Evolutionary conservation across 306 rosid genomes (phyloP), one percentile per base, ranked within the genome.

Genomic region (Dalbergia cultrata): DNA sequence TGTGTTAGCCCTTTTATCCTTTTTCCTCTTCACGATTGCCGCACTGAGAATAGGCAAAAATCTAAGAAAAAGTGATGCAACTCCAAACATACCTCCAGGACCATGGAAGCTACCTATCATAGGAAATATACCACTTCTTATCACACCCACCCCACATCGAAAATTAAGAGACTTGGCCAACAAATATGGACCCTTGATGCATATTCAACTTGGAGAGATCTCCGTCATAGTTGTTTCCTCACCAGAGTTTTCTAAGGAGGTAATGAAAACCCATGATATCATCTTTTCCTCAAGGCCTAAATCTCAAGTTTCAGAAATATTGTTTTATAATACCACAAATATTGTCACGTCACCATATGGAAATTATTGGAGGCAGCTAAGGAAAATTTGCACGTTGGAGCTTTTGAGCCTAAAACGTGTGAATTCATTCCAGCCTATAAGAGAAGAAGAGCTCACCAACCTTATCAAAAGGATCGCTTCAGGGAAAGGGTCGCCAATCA

Each of bases 171-270:
- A 81, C 41, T 12, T 83, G 53, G 82, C 88, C 50, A 75, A 47
- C 53, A 63, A 22, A 21, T 52, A 80, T 72, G 84, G 84, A 63
- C 84, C 74, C 7, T 64, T 80, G 26, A 80, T 72, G 74, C 84
- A 41, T 58, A 52, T 80, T 3, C 72, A 80, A 60, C 78, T 80
- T 50, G 83, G 83, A 35, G 78, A 61, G 11, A 8, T 81, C 11
- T 22, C 33, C 54, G 5, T 63, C 44, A 7, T 86, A n/a, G 70
- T 86, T 31, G 86, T 83, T 67, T 88, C 92, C 4, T 86, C 90
- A 9, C 45, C 92, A 34, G 76, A 75, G 39, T 43, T 31, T 43
- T 88, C 70, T 7, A 79, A 1, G 26, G 83, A 79, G 56, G 18
- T 79, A 14, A 70, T 85, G 83, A 81, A 74, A 81, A 81, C 63